Evolutionary conservation across 2,329 filamentous ascomycete species (phyloP).

Genomic region (Exserohilum rostratum): DNA sequence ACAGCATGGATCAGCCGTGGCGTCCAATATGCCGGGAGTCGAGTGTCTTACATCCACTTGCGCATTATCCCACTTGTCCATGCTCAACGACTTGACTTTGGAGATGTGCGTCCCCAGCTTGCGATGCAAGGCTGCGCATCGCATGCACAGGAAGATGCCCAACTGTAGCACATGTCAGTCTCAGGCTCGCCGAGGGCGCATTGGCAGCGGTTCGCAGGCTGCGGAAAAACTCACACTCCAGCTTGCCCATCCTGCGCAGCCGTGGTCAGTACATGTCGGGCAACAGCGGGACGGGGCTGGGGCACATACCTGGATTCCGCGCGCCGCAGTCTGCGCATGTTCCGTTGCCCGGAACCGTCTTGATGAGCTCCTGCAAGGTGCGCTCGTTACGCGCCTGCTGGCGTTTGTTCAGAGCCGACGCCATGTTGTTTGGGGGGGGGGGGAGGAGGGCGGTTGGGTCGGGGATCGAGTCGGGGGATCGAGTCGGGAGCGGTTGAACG

Average conservation of each 20-base stretch:
- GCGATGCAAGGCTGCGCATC: slow-evolving; percentile 91
- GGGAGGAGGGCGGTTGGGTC: slow-evolving; percentile 26
- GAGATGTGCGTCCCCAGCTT: slow-evolving; percentile 97
- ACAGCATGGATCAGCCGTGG: slow-evolving; percentile 22
- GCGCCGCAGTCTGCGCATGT: slow-evolving; percentile 91
- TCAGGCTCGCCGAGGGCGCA: not conserved
- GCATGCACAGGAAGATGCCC: slow-evolving; percentile 96
- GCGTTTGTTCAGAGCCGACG: slow-evolving; percentile 83
- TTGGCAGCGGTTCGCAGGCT: not conserved
- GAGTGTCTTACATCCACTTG: slow-evolving; percentile 81
- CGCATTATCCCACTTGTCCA: slow-evolving; percentile 96
- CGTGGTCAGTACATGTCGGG: slow-evolving; percentile 37
- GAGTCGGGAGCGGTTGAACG: slow-evolving; percentile 27
- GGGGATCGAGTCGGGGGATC: slow-evolving; percentile 7
- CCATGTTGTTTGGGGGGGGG: slow-evolving; percentile 59
- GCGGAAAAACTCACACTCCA: slow-evolving; percentile 75
- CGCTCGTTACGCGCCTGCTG: slow-evolving; percentile 98
- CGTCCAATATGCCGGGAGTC: not conserved
- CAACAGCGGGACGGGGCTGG: slow-evolving; percentile 9
- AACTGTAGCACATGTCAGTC: slow-evolving; percentile 61
- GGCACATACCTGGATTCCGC: slow-evolving; percentile 80
- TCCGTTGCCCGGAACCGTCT: slow-evolving; percentile 84
- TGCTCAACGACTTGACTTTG: slow-evolving; percentile 97
- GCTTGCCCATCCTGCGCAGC: slow-evolving; percentile 80
- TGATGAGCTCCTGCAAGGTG: slow-evolving; percentile 85